phyloP scores from a whole-genome alignment of 768 basidiomycete species.

The Lepiota brunneoincarnata region DNA sequence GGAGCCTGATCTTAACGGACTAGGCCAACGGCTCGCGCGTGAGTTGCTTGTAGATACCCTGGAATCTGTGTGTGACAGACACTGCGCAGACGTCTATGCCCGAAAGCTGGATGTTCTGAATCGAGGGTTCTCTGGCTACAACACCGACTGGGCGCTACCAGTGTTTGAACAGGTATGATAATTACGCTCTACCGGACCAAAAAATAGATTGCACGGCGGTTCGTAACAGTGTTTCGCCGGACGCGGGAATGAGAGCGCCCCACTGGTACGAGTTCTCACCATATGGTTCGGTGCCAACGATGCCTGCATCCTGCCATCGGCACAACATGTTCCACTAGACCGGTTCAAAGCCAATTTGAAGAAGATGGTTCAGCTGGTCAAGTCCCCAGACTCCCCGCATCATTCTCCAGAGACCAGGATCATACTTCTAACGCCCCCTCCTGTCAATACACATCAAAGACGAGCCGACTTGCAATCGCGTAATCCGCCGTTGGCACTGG shows the following conservation, averaged over 20 bases:
- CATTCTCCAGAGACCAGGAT: constrained; percentile 74
- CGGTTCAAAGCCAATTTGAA: constrained; percentile 64
- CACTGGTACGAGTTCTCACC: constrained; percentile 68
- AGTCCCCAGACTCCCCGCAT: constrained; percentile 55
- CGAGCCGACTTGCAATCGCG: constrained; percentile 45
- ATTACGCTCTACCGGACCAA: not conserved
- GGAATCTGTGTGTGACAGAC: not conserved
- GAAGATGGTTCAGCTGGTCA: constrained; percentile 60
- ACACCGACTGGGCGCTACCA: constrained; percentile 82
- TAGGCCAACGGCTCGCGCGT: constrained; percentile 70
- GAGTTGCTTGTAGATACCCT: constrained; percentile 23
- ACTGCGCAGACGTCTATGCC: constrained; percentile 61
- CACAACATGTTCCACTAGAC: constrained; percentile 75
- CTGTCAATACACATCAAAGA: constrained; percentile 66
- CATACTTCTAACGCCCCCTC: constrained; percentile 83
- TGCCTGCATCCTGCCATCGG: constrained; percentile 57
- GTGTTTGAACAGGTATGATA: constrained; percentile 69
- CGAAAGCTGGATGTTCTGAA: constrained; percentile 86
- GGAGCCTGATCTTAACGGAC: constrained; percentile 48
- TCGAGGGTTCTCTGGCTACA: constrained; percentile 83
- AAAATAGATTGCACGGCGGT: not conserved
- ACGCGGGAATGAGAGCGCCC: constrained; percentile 42
- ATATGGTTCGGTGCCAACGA: constrained; percentile 96
- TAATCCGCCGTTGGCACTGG: constrained; percentile 47
- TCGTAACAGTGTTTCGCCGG: constrained; percentile 56